These are phyloP conservation scores for Solanum paucissectum DNA, from an alignment of 257 asterid species.

Conservation along the genomic window DNA sequence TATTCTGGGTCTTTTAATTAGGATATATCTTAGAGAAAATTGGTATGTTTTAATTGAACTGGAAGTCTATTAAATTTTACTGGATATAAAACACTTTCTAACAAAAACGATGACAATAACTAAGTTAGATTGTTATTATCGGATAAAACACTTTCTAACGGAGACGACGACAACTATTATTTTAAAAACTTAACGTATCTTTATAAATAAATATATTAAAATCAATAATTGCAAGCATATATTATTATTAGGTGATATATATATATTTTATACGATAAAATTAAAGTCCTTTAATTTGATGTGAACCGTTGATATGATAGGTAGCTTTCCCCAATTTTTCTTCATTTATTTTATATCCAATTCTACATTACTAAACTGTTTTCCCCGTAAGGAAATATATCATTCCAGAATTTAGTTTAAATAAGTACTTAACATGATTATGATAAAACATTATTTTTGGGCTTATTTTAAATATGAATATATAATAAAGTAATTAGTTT, in stretches of 20 bases:
- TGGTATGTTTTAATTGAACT: not conserved
- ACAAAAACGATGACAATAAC: no score
- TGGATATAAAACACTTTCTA: not conserved
- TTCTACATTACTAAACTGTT: not conserved
- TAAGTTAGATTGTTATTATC: no score
- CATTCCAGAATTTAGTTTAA: not conserved
- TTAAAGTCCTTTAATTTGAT: not conserved
- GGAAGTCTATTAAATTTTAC: not conserved
- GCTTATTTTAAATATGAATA: no score
- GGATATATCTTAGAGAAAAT: no score
- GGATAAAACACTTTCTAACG: not conserved
- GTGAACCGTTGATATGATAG: not conserved
- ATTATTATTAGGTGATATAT: not conserved
- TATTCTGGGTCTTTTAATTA: no score
- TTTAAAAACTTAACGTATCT: not conserved
- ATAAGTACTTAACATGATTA: not conserved
- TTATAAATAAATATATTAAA: not conserved
- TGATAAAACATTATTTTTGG: not conserved
- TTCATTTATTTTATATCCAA: not conserved
- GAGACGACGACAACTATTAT: not conserved
- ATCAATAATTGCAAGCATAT: not conserved
- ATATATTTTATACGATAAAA: not conserved
- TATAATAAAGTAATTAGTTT: no score
- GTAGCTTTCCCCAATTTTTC: not conserved
- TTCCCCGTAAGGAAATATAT: not conserved